Evolutionary conservation across 2,329 filamentous ascomycete species (phyloP), one percentile per base, ranked within the genome.

Genomic region (Diplodia scrobiculata): DNA sequence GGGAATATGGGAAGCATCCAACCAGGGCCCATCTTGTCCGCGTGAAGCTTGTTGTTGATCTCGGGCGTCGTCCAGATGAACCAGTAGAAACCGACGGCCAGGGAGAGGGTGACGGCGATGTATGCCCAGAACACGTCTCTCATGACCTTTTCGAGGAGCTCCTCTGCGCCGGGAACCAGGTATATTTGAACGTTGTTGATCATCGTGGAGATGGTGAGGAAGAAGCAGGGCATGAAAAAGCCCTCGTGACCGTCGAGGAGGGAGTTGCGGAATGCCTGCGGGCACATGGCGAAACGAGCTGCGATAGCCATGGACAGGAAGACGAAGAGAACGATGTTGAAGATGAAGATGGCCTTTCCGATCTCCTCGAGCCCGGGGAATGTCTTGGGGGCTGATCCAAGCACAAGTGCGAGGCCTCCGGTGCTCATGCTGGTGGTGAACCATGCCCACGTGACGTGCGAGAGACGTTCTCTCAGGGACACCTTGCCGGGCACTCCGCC

Each of bases 1-100:
- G 89, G 89, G 74, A 91, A 91, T 71, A 91, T 88, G 50, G 89
- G 89, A 6, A 92, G 78, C 66, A 91, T 85, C 89, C 89, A 91
- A 0, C 87, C 87, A 0, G 89, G 89, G 82, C 89, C 90, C 85
- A 91, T 90, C 47, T 84, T 86, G 65, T 87, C 84, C 17, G 91
- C 77, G 5, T 80, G 82, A 67, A 87, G 87, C 68, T 78, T 34
- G 10, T 45, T 17, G 34, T 65, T 65, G 63, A 65, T 65, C 3
- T 51, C 21, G 13, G 72, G 85, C 84, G 7, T 79, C 77, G 5
- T 84, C 80, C 74, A 91, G 36, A 91, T 79, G 73, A 84, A 86
- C 41, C 84, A 87, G 78, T 91, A 92, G 66, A 80, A 79, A 67
- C 78, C 76, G 29, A 76, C 71, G 6, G 78, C 79, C 51, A 80